Evolutionary conservation across 208 protist genomes (phyloP).

Genomic region (Crithidia acanthocephali): DNA sequence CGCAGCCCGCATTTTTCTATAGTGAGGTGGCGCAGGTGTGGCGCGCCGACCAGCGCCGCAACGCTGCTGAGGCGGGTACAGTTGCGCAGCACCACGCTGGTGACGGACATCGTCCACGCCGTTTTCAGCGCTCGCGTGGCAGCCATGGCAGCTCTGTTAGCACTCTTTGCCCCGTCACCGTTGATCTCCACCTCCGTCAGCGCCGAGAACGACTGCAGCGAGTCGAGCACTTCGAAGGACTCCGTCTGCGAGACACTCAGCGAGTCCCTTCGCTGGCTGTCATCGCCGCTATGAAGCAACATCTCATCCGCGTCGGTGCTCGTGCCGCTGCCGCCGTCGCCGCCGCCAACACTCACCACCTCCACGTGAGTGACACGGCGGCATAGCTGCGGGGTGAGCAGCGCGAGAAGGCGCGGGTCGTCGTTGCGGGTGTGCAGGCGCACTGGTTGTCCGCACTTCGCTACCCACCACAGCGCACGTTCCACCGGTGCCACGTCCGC

Average conservation of each 20-base stretch:
- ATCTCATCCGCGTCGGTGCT: not conserved
- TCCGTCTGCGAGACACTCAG: not conserved
- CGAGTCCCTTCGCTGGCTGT: not conserved
- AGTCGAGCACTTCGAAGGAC: not conserved
- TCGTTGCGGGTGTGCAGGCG: constrained; percentile 2
- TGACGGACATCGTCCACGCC: constrained; percentile 3
- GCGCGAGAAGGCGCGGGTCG: constrained; percentile 2
- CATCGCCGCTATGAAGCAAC: not conserved
- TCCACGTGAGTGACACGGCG: not conserved
- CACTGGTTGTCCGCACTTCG: constrained; percentile 1
- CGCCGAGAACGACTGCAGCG: constrained; percentile 1
- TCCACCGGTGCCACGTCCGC: not conserved
- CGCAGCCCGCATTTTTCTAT: constrained; percentile 4
- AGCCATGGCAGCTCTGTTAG: not conserved
- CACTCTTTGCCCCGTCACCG: constrained; percentile 4
- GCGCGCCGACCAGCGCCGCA: not conserved
- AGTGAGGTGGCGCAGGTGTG: constrained; percentile 5
- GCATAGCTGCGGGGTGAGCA: not conserved
- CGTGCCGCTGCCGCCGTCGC: not conserved
- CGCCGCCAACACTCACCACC: not conserved
- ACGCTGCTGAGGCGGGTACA: constrained; percentile 7
- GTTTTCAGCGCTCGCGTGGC: constrained; percentile 8
- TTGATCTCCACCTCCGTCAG: constrained; percentile 6
- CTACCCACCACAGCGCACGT: constrained; percentile 3
- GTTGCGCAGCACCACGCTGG: constrained; percentile 1